Evolutionary conservation across 2,329 filamentous ascomycete species (phyloP), one percentile per base, ranked within the genome.

Genomic region (Penicillium sp.): DNA sequence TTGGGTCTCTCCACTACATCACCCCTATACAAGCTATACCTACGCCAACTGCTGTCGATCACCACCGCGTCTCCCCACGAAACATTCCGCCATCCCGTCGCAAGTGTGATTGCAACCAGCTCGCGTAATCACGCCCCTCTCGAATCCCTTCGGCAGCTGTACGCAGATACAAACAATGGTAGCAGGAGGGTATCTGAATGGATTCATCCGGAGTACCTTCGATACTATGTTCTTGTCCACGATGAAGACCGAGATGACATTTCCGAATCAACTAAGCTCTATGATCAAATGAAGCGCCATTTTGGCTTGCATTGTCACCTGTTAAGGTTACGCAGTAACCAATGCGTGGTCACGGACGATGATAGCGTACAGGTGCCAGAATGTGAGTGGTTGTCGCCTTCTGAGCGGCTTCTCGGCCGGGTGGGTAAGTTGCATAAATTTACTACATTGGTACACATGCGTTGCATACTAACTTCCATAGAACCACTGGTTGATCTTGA

Each of bases 231-330:
- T 17, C 83, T 99, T 47, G 90, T 99, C 19, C 95, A 99, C 71
- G 95, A 99, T 70, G 96, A 99, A 78, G 95, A 99, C 73, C 88
- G 88, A 64, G 94, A 97, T 72, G 93, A 99, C 74, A 96, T 98
- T 64, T 87, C 88, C 44, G 91, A 93, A 77, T 96, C 93, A 13
- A 94, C 94, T 76, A 87, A 88, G 19, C 83, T 98, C 30, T 99
- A 97, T 76, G 95, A 99, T 70, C 92, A 97, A 76, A 99, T 99
- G 96, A 99, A 98, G 79, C 88, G 95, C n/a, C 92, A 97, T 78
- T 92, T 99, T 66, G 95, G 95, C 1, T 82, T 98, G 52, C 93
- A 99, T 77, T 99, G 95, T 74, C 95, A 99, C 78, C 83, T 99
- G 11, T 83, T 99, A 38, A 85, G 96, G 66, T 81, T 99, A 55